Percentiles rank a stretch among this genome's conserved stretches.
Evolutionary conservation across 495 filamentous ascomycete species (phyloP).

Genomic region (Beverwykella pulmonaria): DNA sequence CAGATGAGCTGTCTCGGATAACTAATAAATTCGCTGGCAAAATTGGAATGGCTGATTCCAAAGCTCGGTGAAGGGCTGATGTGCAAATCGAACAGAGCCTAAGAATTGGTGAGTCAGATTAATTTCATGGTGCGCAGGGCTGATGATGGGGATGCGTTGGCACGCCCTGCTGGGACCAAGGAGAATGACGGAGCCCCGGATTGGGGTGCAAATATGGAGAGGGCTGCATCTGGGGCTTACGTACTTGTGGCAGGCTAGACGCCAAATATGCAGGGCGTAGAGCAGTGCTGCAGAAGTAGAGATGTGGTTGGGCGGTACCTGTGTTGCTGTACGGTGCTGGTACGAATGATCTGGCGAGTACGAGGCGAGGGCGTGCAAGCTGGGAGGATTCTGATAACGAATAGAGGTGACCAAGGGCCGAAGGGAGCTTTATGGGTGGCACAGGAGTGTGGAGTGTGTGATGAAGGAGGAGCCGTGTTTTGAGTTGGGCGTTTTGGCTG

Average conservation of each 20-base stretch:
- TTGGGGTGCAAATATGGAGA: slow-evolving; percentile 11
- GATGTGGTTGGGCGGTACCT: slow-evolving; percentile 22
- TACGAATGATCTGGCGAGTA: slow-evolving; percentile 33
- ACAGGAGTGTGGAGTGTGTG: not conserved
- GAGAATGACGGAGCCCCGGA: slow-evolving; percentile 17
- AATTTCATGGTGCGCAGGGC: slow-evolving; percentile 21
- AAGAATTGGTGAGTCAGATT: slow-evolving; percentile 33
- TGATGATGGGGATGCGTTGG: slow-evolving; percentile 34
- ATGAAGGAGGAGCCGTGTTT: not conserved
- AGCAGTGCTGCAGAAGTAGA: not conserved
- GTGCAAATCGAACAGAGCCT: slow-evolving; percentile 18
- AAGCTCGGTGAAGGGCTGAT: slow-evolving; percentile 20
- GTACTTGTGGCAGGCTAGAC: slow-evolving; percentile 22
- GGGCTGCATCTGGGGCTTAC: slow-evolving; percentile 29
- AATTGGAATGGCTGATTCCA: slow-evolving; percentile 30
- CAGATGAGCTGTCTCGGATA: slow-evolving; percentile 32
- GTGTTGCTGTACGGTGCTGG: slow-evolving; percentile 20
- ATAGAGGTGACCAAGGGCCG: not conserved
- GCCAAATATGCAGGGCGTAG: slow-evolving; percentile 1
- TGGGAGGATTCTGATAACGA: not conserved
- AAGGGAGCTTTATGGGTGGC: slow-evolving; percentile 5
- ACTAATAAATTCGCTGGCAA: slow-evolving; percentile 35
- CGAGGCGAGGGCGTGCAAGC: slow-evolving; percentile 23
- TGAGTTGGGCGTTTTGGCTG: not conserved
- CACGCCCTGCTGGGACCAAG: slow-evolving; percentile 3